Conservation (phyloP, 2,329 filamentous ascomycete species). For the Penicillium sumatraense region DNA sequence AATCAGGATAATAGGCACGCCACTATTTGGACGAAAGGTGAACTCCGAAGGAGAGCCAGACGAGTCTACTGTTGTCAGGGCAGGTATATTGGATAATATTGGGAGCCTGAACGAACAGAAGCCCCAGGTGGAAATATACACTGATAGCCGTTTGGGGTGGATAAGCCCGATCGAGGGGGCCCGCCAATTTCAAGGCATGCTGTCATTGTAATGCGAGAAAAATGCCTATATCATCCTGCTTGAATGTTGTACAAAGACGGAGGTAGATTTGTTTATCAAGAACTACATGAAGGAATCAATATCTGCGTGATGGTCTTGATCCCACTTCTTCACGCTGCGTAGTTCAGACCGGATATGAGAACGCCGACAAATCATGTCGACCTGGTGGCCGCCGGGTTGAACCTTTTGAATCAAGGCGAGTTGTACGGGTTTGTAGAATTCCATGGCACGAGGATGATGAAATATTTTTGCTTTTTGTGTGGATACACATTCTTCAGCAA, state of each 20-base stretch:
- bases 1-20: conserved; percentile 27
- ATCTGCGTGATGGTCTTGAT: background rate
- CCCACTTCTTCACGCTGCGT: background rate
- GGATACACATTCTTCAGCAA: conserved; percentile 46
- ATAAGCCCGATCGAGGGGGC: conserved; percentile 29
- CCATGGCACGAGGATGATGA: conserved; percentile 37
- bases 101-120: conserved; percentile 31
- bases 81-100: conserved; percentile 41
- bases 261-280: background rate
- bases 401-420: conserved; percentile 17
- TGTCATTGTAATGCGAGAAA: background rate
- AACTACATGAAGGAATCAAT: conserved; percentile 16
- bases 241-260: too few species aligned
- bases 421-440: conserved; percentile 27
- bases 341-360: conserved; percentile 7
- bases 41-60: conserved; percentile 23
- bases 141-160: conserved; percentile 30
- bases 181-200: conserved; percentile 33
- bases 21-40: conserved; percentile 32
- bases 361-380: conserved; percentile 4
- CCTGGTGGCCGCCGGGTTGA: conserved; percentile 2
- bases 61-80: conserved; percentile 36
- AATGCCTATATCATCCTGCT: background rate
- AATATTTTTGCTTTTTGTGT: conserved; percentile 45
- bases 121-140: conserved; percentile 39